Evolutionary conservation across 805 yeast genomes (phyloP), one percentile per base, ranked within the genome.

Genomic region (Jamesozyma jinghongensis): DNA sequence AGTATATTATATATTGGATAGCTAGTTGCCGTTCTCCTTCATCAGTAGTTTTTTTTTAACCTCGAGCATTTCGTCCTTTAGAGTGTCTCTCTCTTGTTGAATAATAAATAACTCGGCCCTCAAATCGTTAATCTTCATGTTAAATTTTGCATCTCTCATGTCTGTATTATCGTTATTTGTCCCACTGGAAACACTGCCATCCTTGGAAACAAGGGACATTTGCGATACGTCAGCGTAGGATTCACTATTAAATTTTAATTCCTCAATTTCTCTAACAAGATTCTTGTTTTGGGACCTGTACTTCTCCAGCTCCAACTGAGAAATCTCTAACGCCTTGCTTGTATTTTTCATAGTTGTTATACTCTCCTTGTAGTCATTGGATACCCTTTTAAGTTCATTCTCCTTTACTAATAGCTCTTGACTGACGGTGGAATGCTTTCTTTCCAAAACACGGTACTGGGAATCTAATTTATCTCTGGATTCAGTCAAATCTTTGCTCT

Each of bases 71-170:
- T 71, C 78, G 18, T 77, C 81, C 54, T 77, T 80, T 58, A 84
- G 66, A 51, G 79, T 82, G 54, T 86, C 92, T 48, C 94, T 73
- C 62, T 86, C 96, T 62, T 85, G 90, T 52, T 78, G 79, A 48
- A 81, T 72, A 41, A 86, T 82, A 52, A 74, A 81, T 48, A 86
- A 67, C 57, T 85, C 94, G 3, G 95, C 95, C 53, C 85, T 84
- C 51, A 86, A 65, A 51, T 86, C 95, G 51, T 83, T 78, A 34
- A 86, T 72, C 61, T 80, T 83, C 66, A 85, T 70, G 46, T 78
- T 82, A 53, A 73, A 83, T 48, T 81, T 86, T 35, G 83, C 71
- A 40, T 65, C 61, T 29, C 60, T 32, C 13, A 14, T 3, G 27
- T 7, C 20, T 38, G 32, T 44, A 32, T 45, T 43, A 17, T 50